A percentile compares a stretch with the other conserved stretches of the same genome.
Evolutionary conservation across 1,139 yeast species (phyloP).

Genomic region (Geotrichum candidum): DNA sequence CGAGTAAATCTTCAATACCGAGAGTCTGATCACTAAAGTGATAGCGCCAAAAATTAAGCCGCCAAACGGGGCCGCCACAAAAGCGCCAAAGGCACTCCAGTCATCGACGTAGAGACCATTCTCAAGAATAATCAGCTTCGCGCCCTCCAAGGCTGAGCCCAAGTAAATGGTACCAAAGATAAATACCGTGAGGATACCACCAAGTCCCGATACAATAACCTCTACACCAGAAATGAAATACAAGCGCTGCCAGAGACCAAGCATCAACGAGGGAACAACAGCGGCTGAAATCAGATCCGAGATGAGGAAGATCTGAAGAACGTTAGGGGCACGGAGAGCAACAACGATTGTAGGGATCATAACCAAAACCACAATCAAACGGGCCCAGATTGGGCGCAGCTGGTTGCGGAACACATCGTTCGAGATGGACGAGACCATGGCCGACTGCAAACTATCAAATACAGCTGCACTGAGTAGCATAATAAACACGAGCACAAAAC

Average conservation of each 20-base stretch:
- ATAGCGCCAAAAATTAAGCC: constrained; percentile 56
- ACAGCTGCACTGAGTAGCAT: constrained; percentile 78
- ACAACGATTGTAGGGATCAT: constrained; percentile 83
- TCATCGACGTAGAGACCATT: constrained; percentile 77
- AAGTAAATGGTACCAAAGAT: constrained; percentile 79
- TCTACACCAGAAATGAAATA: constrained; percentile 77
- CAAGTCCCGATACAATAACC: constrained; percentile 75
- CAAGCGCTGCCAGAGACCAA: constrained; percentile 61
- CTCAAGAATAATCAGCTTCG: constrained; percentile 61
- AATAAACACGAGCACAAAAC: constrained; percentile 70
- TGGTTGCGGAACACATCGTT: constrained; percentile 85
- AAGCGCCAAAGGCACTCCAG: constrained; percentile 95
- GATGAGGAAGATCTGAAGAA: constrained; percentile 79
- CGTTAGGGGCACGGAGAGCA: constrained; percentile 75
- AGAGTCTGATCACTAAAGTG: constrained; percentile 49
- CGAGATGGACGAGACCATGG: constrained; percentile 80
- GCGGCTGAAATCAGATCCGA: constrained; percentile 87
- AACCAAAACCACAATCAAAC: constrained; percentile 65
- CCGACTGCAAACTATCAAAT: constrained; percentile 83
- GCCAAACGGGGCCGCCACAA: constrained; percentile 84
- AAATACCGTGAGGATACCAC: constrained; percentile 74
- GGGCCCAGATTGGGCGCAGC: constrained; percentile 57
- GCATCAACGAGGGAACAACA: constrained; percentile 75
- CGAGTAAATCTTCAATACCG: constrained; percentile 37
- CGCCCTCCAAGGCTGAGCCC: constrained; percentile 67